These are phyloP conservation scores for Ambispora gerdemannii DNA, from an alignment of 192 early-diverging fungal genomes.

Conservation along the genomic window DNA sequence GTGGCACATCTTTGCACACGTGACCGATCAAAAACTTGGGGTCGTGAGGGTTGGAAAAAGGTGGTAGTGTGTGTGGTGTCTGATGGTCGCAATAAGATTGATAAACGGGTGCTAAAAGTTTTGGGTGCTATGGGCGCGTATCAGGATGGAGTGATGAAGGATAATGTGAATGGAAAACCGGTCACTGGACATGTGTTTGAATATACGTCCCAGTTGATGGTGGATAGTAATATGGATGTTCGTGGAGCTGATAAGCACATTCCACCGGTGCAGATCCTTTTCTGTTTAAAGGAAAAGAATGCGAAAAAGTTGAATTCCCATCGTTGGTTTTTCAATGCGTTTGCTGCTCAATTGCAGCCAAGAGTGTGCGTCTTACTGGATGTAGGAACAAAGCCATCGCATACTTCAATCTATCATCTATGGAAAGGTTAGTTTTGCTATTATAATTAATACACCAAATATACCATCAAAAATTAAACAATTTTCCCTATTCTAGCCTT, in stretches of 20 bases:
- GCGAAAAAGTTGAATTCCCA: conserved; percentile 94
- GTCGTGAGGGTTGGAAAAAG: conserved; percentile 85
- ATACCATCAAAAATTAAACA: not conserved
- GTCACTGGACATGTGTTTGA: conserved; percentile 87
- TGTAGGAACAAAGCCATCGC: conserved; percentile 85
- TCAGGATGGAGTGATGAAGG: conserved; percentile 68
- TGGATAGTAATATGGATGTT: conserved; percentile 65
- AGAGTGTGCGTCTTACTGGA: conserved; percentile 88
- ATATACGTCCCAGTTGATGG: conserved; percentile 77
- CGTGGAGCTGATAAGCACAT: conserved; percentile 63
- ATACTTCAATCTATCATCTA: conserved; percentile 81
- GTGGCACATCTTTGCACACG: conserved; percentile 81
- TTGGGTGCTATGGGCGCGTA: conserved; percentile 79
- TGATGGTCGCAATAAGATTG: conserved; percentile 81
- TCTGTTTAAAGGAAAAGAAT: conserved; percentile 92
- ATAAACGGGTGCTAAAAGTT: conserved; percentile 72
- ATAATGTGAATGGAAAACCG: conserved; percentile 63
- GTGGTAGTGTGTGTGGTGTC: conserved; percentile 91
- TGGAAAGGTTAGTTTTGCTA: conserved; percentile 62
- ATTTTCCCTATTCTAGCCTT: conserved; percentile 45
- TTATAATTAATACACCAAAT: not conserved
- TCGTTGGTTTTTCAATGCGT: conserved; percentile 96
- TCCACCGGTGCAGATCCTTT: conserved; percentile 85
- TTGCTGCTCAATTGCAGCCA: conserved; percentile 76
- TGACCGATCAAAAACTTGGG: conserved; percentile 73